Base-by-base conservation (phyloP, 108 stramenopile genomes). In the Nitzschia sp. region DNA sequence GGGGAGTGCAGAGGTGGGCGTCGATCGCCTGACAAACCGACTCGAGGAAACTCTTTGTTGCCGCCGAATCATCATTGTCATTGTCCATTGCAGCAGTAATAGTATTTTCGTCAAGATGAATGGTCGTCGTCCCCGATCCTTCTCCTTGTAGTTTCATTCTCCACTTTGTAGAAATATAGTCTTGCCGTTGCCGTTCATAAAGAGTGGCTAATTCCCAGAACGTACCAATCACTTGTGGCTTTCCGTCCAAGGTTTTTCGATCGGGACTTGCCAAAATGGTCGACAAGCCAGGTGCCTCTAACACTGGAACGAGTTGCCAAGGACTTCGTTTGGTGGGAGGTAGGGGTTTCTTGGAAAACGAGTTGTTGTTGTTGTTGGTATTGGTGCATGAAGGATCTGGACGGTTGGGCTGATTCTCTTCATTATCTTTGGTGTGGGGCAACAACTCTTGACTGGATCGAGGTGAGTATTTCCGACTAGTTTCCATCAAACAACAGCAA, bases 131-230 rank as follows among this genome's bases (percentile, higher is more conserved):
- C 11, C 38, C 38, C 15, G 11, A 15, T 15, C 11, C 38, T 42
- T 42, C 38, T 42, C 15, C 38, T 42, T 42, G 38, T 11, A 42
- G 38, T 42, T 42, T 42, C 11, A 42, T 8, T 42, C 38, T 8
- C 38, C 38, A 42, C 15, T 42, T 8, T n/a, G n/a, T n/a, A 8
- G 38, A 42, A 42, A 42, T 9, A 19, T 9, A 6, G 6, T 19
- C 18, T 24, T 54, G 53, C 8, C 24, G 53, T 54, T 54, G 53
- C n/a, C 53, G 53, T 54, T 54, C 53, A 9, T 9, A n/a, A 19
- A 54, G 53, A 9, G 53, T n/a, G 38, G 15, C 38, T 42, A 42
- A 15, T 11, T 42, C 38, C 38, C 38, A 42, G 15, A 42, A 42
- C 38, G 38, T 11, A 42, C 38, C 38, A 42, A 42, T 42, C 11